Evolutionary conservation across 345 rosid genomes (phyloP).

Genomic region (Bruguiera sexangula): DNA sequence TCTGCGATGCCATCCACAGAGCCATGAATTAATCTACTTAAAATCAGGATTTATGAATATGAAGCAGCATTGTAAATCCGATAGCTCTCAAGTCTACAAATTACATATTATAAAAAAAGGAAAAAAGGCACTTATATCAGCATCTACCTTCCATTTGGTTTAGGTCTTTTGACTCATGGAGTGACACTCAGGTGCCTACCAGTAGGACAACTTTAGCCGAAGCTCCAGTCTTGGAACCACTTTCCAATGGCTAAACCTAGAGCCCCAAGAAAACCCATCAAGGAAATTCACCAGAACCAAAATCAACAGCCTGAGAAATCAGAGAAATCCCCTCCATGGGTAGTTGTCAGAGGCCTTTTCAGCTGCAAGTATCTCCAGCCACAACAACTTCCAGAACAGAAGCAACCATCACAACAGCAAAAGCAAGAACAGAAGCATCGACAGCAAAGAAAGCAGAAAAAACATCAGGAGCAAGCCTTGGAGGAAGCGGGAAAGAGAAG

Average conservation of each 20-base stretch:
- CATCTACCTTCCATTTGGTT: constrained; percentile 11
- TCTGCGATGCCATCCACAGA: neutral
- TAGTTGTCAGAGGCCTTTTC: constrained; percentile 49
- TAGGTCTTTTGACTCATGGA: neutral
- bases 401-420: neutral
- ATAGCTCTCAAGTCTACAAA: neutral
- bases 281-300: constrained; percentile 32
- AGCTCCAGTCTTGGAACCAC: constrained; percentile 1
- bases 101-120: neutral
- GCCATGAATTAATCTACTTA: neutral
- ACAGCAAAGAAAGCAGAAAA: constrained; percentile 10
- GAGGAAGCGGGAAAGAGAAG: constrained; percentile 47
- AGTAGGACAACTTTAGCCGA: neutral
- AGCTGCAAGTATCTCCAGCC: constrained; percentile 39
- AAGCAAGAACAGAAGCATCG: neutral
- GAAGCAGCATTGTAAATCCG: neutral
- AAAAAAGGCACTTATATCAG: neutral
- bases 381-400: constrained; percentile 19
- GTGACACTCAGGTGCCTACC: neutral
- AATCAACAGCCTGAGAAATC: constrained; percentile 26
- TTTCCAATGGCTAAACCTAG: constrained; percentile 46
- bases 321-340: constrained; percentile 54
- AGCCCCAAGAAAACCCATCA: constrained; percentile 31
- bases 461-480: constrained; percentile 12
- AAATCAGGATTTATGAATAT: constrained; percentile 1